Evolutionary conservation across 2,329 filamentous ascomycete species (phyloP).

Genomic region (Bipolaris bicolor): DNA sequence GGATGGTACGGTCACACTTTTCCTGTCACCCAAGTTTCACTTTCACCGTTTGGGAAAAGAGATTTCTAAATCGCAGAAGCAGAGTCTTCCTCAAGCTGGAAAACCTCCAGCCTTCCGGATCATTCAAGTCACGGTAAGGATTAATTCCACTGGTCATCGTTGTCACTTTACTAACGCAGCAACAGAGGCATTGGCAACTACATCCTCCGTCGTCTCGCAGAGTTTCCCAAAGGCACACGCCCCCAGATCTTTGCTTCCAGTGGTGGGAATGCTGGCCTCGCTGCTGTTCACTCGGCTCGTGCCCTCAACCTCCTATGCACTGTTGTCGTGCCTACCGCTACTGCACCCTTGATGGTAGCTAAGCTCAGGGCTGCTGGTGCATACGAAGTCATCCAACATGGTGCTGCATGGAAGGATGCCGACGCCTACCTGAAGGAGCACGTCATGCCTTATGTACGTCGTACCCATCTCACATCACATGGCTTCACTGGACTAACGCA

Average conservation of each 20-base stretch:
- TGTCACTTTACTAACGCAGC: constrained; percentile 15
- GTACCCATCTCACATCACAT: not conserved
- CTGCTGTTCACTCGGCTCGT: constrained; percentile 74
- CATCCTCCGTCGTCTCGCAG: constrained; percentile 61
- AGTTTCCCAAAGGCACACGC: constrained; percentile 40
- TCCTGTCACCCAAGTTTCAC: constrained; percentile 2
- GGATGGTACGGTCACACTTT: constrained; percentile 67
- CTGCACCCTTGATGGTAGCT: constrained; percentile 71
- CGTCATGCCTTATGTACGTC: constrained; percentile 55
- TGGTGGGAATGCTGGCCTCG: constrained; percentile 84
- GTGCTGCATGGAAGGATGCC: constrained; percentile 71
- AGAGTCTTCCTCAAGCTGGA: constrained; percentile 86
- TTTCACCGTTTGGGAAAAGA: constrained; percentile 21
- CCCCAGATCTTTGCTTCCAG: constrained; percentile 79
- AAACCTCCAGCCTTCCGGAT: constrained; percentile 81
- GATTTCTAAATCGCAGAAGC: constrained; percentile 57
- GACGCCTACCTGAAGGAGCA: constrained; percentile 68
- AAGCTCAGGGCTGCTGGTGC: constrained; percentile 72
- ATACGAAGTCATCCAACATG: constrained; percentile 70
- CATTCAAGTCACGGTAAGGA: constrained; percentile 73
- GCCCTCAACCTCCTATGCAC: constrained; percentile 70
- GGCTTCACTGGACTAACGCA: constrained; percentile 1
- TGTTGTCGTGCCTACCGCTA: constrained; percentile 73
- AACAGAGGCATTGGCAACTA: constrained; percentile 70
- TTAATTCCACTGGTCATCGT: not conserved